Evolutionary conservation across 2,329 filamentous ascomycete genomes (phyloP).

Genomic region (Colletotrichum nymphaeae): DNA sequence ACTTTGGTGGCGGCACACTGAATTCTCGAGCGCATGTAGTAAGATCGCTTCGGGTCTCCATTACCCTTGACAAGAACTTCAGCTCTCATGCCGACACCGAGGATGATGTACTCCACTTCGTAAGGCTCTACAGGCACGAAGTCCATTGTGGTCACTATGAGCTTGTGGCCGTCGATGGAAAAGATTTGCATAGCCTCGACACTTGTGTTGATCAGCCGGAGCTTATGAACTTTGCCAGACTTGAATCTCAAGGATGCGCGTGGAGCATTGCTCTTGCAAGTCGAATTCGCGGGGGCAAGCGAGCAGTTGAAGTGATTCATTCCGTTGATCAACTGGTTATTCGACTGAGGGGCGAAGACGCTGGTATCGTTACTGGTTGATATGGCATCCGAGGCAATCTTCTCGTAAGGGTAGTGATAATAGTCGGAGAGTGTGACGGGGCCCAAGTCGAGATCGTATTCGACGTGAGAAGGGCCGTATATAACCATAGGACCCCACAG

Average conservation of each 20-base stretch:
- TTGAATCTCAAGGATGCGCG: constrained; percentile 15
- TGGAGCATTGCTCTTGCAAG: constrained; percentile 8
- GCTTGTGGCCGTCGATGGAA: constrained; percentile 27
- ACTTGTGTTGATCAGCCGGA: constrained; percentile 32
- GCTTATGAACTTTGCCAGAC: constrained; percentile 27
- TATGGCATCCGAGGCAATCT: constrained; percentile 59
- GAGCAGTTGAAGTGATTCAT: constrained; percentile 53
- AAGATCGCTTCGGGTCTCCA: constrained; percentile 7
- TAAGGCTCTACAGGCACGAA: constrained; percentile 30
- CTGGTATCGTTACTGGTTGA: constrained; percentile 53
- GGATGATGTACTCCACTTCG: constrained; percentile 21
- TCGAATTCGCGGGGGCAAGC: constrained; percentile 58
- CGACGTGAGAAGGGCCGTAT: constrained; percentile 61
- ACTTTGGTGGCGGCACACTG: constrained; percentile 16
- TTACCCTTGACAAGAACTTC: constrained; percentile 29
- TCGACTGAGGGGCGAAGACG: constrained; percentile 47
- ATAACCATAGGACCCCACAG: constrained; percentile 69
- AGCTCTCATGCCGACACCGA: constrained; percentile 20
- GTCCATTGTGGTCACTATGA: constrained; percentile 23
- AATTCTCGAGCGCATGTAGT: constrained; percentile 19
- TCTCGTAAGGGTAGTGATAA: constrained; percentile 62
- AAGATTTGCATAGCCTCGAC: constrained; percentile 32
- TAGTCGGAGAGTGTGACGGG: constrained; percentile 68
- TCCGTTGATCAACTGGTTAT: constrained; percentile 57
- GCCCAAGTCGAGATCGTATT: constrained; percentile 70